These are phyloP conservation scores for Loxodes magnus DNA, from an alignment of 73 alveolate species.

Conservation along the genomic window DNA sequence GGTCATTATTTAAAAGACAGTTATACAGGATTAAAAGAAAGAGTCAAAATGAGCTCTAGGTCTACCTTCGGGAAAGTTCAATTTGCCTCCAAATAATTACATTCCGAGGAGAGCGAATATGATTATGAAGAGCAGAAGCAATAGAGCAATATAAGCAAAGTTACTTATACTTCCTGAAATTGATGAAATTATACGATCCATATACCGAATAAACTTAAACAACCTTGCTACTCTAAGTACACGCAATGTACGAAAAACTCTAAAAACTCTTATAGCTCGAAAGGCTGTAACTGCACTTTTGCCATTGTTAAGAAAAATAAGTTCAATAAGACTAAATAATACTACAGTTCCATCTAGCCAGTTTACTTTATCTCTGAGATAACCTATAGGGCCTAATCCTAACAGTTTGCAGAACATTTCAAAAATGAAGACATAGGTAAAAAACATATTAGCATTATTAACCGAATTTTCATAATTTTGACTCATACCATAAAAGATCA, in stretches of 20 bases:
- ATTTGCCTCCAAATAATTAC: conserved; percentile 84
- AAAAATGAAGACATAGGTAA: conserved; percentile 18
- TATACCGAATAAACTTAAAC: conserved; percentile 78
- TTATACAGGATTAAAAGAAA: conserved; percentile 51
- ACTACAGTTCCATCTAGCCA: conserved; percentile 72
- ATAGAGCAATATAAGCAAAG: conserved; percentile 41
- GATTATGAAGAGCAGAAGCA: conserved; percentile 76
- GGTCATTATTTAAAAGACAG: conserved; percentile 30
- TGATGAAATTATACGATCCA: conserved; percentile 63
- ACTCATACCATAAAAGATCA: conserved; percentile 17
- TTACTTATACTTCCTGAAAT: conserved; percentile 24
- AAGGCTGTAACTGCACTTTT: conserved; percentile 40
- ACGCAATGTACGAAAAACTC: conserved; percentile 89
- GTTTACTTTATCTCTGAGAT: conserved; percentile 49
- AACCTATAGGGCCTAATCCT: conserved; percentile 44
- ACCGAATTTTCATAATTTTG: not conserved
- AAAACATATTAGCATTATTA: not conserved
- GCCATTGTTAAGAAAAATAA: conserved; percentile 59
- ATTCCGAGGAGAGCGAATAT: conserved; percentile 88
- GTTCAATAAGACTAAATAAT: conserved; percentile 65
- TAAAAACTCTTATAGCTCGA: conserved; percentile 76
- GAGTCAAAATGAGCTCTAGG: conserved; percentile 70
- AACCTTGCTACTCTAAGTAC: conserved; percentile 78
- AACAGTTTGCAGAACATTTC: conserved; percentile 57
- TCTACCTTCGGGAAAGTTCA: conserved; percentile 26